These are phyloP conservation scores for Leishmania martiniquensis DNA, from an alignment of 208 protist species.

Conservation along the genomic window DNA sequence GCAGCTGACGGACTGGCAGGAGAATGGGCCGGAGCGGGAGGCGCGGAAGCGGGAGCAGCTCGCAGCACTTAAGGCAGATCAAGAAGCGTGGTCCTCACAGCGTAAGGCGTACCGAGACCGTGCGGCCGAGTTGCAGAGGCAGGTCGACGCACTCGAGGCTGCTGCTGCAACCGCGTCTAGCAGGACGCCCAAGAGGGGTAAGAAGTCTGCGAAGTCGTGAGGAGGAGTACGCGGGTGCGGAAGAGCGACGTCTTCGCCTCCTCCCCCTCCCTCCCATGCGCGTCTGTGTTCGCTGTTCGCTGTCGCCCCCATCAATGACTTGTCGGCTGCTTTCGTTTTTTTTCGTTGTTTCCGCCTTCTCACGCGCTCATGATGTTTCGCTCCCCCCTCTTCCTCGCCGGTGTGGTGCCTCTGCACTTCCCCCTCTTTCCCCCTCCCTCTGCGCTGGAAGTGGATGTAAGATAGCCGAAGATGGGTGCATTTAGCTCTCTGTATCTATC, in stretches of 20 bases:
- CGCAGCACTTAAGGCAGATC: slow-evolving; percentile 52
- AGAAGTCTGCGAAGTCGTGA: slow-evolving; percentile 17
- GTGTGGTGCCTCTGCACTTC: not conserved
- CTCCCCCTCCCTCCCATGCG: too few species aligned
- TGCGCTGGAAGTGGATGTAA: not conserved
- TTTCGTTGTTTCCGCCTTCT: not conserved
- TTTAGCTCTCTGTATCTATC: not conserved
- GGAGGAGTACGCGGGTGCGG: not conserved
- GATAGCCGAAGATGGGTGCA: not conserved
- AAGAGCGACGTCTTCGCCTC: too few species aligned
- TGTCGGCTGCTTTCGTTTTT: too few species aligned
- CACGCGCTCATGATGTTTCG: not conserved
- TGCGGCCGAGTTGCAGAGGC: slow-evolving; percentile 41
- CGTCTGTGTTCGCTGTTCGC: not conserved
- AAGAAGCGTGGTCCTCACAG: slow-evolving; percentile 61
- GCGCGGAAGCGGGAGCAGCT: slow-evolving; percentile 46
- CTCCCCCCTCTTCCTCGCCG: not conserved
- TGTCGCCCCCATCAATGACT: not conserved
- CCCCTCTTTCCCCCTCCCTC: too few species aligned
- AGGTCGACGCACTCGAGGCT: slow-evolving; percentile 52
- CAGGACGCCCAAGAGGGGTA: slow-evolving; percentile 23
- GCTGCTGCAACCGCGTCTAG: slow-evolving; percentile 2
- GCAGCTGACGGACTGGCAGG: slow-evolving; percentile 58
- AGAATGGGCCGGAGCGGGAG: slow-evolving; percentile 63
- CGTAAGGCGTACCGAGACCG: slow-evolving; percentile 61